Percentiles rank a stretch among this genome's conserved stretches.
Conservation (phyloP, 768 basidiomycete genomes). For the Cystoderma amianthinum region DNA sequence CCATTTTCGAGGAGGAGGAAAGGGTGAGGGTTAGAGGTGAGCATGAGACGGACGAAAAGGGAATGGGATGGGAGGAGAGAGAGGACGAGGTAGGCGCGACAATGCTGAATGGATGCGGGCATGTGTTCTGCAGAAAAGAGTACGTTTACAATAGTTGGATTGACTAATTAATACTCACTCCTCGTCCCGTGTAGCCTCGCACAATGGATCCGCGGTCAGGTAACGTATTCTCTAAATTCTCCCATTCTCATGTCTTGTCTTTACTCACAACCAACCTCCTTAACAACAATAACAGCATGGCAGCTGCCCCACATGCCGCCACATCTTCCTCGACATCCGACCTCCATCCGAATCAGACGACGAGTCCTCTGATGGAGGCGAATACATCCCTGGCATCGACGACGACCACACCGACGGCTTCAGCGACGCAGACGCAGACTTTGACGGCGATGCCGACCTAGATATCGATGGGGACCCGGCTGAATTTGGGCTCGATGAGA, state of each 20-base stretch:
- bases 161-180: conserved; percentile 2
- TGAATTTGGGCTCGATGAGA: conserved; percentile 31
- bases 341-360: conserved; percentile 48
- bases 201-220: conserved; percentile 61
- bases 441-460: conserved; percentile 28
- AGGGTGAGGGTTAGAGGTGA: conserved; percentile 5
- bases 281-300: conserved; percentile 47
- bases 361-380: conserved; percentile 62
- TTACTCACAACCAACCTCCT: conserved; percentile 1
- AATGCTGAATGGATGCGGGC: conserved; percentile 47
- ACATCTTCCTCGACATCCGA: conserved; percentile 47
- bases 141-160: conserved; percentile 15
- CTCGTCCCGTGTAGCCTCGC: conserved; percentile 31
- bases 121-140: conserved; percentile 66
- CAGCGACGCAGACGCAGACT: conserved; percentile 37
- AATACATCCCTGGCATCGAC: conserved; percentile 52
- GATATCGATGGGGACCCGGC: conserved; percentile 29
- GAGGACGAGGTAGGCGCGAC: neutral
- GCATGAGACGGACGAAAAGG: neutral
- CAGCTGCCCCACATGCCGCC: conserved; percentile 63
- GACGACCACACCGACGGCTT: conserved; percentile 44
- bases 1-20: conserved; percentile 36
- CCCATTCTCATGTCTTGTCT: conserved; percentile 1
- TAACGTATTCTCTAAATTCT: conserved; percentile 17
- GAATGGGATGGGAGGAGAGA: neutral